Conservation (phyloP, 371 early-diverging fungal genomes). For the Sporodiniella umbellata region DNA sequence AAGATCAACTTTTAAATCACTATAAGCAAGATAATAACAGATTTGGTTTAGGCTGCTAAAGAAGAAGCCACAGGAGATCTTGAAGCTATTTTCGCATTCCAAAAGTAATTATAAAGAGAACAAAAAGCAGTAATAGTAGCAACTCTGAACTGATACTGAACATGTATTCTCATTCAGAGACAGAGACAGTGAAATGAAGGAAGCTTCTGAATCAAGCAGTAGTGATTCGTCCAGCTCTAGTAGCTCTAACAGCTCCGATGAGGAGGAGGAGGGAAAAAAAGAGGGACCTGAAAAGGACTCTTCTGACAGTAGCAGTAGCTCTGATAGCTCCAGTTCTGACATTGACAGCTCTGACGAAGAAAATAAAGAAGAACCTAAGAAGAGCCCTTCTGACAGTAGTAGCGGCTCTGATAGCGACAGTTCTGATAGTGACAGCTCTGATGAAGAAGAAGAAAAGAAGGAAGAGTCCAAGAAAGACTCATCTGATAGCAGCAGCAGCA, state of each 20-base stretch:
- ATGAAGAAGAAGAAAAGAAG: slow-evolving; percentile 13
- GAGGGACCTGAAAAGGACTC: background rate
- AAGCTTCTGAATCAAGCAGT: background rate
- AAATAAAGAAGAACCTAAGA: slow-evolving; percentile 14
- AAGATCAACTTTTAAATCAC: slow-evolving; percentile 6
- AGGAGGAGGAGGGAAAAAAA: background rate
- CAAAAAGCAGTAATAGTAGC: too few relatives aligned
- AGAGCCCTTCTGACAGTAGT: slow-evolving; percentile 6
- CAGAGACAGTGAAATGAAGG: background rate
- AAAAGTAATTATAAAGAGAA: background rate
- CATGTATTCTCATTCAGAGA: background rate
- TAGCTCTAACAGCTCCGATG: background rate
- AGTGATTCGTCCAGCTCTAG: background rate
- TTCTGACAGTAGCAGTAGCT: background rate
- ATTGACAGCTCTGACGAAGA: slow-evolving; percentile 21
- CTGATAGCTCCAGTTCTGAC: slow-evolving; percentile 5
- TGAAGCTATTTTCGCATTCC: background rate
- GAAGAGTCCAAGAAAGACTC: slow-evolving; percentile 11
- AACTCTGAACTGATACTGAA: too few relatives aligned
- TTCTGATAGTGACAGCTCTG: slow-evolving; percentile 17
- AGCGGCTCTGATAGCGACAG: slow-evolving; percentile 7
- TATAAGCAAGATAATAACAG: background rate
- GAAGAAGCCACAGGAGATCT: background rate
- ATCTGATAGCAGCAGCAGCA: slow-evolving; percentile 6
- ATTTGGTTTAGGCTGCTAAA: background rate